Evolutionary conservation across 768 basidiomycete species (phyloP).

Genomic region (Serpula lacrymans): DNA sequence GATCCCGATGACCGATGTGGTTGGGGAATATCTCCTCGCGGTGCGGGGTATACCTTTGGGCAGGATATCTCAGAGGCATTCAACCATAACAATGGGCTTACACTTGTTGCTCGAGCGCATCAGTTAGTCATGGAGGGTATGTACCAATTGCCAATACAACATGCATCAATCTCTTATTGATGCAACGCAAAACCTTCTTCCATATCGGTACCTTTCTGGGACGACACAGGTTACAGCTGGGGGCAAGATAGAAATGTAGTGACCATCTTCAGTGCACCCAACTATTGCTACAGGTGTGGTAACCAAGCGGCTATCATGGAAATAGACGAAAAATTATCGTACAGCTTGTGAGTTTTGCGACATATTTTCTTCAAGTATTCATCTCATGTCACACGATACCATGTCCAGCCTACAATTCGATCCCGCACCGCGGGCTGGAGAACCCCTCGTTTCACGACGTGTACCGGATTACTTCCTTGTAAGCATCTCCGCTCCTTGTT

Average conservation of each 20-base stretch:
- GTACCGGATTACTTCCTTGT: constrained; percentile 95
- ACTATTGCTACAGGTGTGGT: constrained; percentile 99
- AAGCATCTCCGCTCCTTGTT: constrained; percentile 26
- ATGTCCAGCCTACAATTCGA: constrained; percentile 92
- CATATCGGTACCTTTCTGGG: constrained; percentile 9
- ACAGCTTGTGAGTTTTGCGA: constrained; percentile 84
- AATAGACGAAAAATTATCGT: constrained; percentile 96
- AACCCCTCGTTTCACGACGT: constrained; percentile 94
- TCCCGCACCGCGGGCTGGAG: constrained; percentile 97
- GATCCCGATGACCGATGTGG: constrained; percentile 99
- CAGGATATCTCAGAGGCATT: constrained; percentile 99
- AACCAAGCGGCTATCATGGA: constrained; percentile 99
- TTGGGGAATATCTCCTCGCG: constrained; percentile 98
- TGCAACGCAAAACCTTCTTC: constrained; percentile 1
- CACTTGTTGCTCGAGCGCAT: constrained; percentile 91
- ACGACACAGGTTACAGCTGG: constrained; percentile 79
- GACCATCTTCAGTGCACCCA: constrained; percentile 99
- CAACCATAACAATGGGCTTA: constrained; percentile 98
- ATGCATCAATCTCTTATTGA: too few species aligned
- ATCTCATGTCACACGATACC: constrained; percentile 3
- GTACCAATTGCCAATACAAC: constrained; percentile 25
- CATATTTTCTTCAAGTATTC: constrained; percentile 3
- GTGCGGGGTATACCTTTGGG: constrained; percentile 98
- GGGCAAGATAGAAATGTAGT: constrained; percentile 99
- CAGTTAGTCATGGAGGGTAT: constrained; percentile 96